Evolutionary conservation across 257 asterid genomes (phyloP).

Genomic region (Thymus mandschuricus): DNA sequence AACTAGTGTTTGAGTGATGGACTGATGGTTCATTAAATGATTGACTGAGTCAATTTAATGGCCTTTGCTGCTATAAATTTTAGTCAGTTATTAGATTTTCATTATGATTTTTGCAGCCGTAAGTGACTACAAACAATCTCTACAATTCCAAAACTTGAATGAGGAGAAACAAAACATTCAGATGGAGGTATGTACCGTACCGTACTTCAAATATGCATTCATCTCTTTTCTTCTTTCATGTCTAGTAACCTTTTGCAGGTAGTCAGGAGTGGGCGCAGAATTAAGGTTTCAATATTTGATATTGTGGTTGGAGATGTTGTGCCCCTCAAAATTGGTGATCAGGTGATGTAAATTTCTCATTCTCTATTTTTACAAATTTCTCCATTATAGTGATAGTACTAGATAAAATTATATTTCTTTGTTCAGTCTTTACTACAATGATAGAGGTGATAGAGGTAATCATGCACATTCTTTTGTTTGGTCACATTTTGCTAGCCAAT

Average conservation of each 20-base stretch:
- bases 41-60: not conserved
- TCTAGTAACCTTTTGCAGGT: slow-evolving; percentile 57
- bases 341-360: slow-evolving; percentile 49
- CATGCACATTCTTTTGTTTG: not conserved
- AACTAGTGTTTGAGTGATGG: not conserved
- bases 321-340: slow-evolving; percentile 98
- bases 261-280: slow-evolving; percentile 80
- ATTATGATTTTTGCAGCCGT: slow-evolving; percentile 59
- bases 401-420: not conserved
- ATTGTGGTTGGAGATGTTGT: slow-evolving; percentile 90
- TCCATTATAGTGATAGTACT: not conserved
- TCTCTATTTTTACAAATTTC: not conserved
- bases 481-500: not conserved
- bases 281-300: slow-evolving; percentile 79
- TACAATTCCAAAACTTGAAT: slow-evolving; percentile 89
- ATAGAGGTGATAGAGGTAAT: not conserved
- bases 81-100: slow-evolving; percentile 18
- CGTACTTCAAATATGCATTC: slow-evolving; percentile 16
- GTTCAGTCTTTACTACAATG: not conserved
- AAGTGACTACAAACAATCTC: slow-evolving; percentile 95
- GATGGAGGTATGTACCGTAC: slow-evolving; percentile 67
- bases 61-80: slow-evolving; percentile 7
- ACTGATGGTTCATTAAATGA: not conserved
- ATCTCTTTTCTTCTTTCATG: slow-evolving; percentile 19
- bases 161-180: slow-evolving; percentile 98